Evolutionary conservation across 345 rosid genomes (phyloP), one percentile per base, ranked within the genome.

Genomic region (Citrus australasica): DNA sequence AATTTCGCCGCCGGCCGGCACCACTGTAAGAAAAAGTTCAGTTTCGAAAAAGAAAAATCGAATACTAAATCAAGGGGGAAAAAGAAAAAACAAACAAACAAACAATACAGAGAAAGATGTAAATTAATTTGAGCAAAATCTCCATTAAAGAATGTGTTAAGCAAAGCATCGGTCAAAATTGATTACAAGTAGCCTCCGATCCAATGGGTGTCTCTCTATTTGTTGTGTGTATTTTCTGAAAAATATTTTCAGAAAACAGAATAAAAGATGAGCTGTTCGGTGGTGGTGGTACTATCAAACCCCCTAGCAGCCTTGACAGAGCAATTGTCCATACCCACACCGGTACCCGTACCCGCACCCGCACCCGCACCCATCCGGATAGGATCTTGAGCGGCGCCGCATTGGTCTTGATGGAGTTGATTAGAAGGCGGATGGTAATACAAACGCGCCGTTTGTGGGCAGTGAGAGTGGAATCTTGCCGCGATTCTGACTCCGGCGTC

Each of bases 391-490:
- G 38, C 46, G 77, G 64, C 78, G 81, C 60, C 83, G 71, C 37
- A 68, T 30, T 75, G 83, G 14, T 82, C 80, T 5, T 77, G 33
- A 76, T 76, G 82, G 14, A 81, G 80, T 4, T 77, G 33, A 79
- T 78, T 72, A 27, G 91, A 42, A 10, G 93, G 92, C 76, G 94
- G 94, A 35, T 90, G 94, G 78, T 90, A 88, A 64, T 88, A 88
- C 73, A 86, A n/a, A n/a, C 90, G 89, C 17, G 88, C 92, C 1
- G 94, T 90, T 22, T 88, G 94, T 9, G 94, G 94, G 76, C 92
- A 90, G 78, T 88, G 94, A 62, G 94, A 83, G 66, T 88, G 88
- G 69, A 90, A 86, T 76, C 94, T 82, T 0, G 89, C 90, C 1
- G 82, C 92, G 3, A 87, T 74, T 75, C 92, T 87, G 13, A 82